A percentile compares a stretch with the other conserved stretches of the same genome.
phyloP scores from a whole-genome alignment of 108 stramenopile genomes.

The Cylindrotheca fusiformis region DNA sequence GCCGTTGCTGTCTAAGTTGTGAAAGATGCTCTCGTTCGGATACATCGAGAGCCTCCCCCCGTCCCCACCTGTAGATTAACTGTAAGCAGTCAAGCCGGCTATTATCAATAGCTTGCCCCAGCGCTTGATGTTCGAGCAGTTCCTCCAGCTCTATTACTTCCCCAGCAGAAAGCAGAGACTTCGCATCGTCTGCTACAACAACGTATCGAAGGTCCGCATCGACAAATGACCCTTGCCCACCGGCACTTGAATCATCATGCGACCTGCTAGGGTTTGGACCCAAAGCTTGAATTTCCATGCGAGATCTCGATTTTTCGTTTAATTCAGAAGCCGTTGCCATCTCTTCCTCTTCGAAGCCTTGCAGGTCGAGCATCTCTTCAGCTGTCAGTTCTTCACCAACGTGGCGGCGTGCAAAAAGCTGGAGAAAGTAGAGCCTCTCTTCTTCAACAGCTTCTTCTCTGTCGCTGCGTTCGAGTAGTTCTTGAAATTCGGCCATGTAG shows the following conservation, averaged over 20 bases:
- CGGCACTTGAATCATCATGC: too few relatives aligned
- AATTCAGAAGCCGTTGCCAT: not conserved
- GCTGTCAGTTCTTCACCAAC: constrained; percentile 6
- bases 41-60: not conserved
- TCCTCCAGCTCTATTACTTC: constrained; percentile 8
- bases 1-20: not conserved
- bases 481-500: constrained; percentile 1
- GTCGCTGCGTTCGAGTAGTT: constrained; percentile 2
- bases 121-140: constrained; percentile 1
- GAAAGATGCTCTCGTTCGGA: constrained; percentile 2
- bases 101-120: not conserved
- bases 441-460: constrained; percentile 1
- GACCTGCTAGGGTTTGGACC: too few relatives aligned
- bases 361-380: not conserved
- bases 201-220: not conserved
- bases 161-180: constrained; percentile 1
- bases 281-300: not conserved
- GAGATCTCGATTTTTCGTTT: not conserved
- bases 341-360: not conserved
- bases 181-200: constrained; percentile 1
- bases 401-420: constrained; percentile 1
- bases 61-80: constrained; percentile 2
- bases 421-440: not conserved
- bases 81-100: constrained; percentile 9
- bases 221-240: not conserved